phyloP scores from a whole-genome alignment of 345 rosid species.

The Raphanus raphanistrum region DNA sequence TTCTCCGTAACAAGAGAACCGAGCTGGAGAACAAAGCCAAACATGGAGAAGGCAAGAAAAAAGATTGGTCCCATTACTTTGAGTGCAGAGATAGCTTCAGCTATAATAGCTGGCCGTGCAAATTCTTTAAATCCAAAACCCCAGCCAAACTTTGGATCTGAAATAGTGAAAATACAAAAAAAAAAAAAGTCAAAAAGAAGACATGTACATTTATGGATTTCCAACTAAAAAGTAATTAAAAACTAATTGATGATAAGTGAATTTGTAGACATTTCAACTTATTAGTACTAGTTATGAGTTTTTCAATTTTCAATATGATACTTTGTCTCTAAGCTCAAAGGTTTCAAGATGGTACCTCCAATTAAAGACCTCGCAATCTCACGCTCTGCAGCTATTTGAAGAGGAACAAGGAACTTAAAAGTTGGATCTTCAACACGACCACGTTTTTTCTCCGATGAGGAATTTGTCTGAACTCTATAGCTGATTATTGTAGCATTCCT shows the following conservation, averaged over 20 bases:
- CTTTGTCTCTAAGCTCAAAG: not conserved
- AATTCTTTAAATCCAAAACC: constrained; percentile 72
- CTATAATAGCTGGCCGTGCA: constrained; percentile 61
- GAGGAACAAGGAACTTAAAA: constrained; percentile 78
- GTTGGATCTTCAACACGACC: constrained; percentile 75
- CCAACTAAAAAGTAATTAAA: not conserved
- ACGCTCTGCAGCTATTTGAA: constrained; percentile 89
- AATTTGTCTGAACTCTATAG: constrained; percentile 86
- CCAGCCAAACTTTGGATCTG: constrained; percentile 76
- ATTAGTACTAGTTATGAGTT: not conserved
- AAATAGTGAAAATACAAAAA: not conserved
- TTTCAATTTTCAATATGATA: not conserved
- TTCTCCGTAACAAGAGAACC: constrained; percentile 71
- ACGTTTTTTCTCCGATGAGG: constrained; percentile 48
- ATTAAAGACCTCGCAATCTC: constrained; percentile 81
- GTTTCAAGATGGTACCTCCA: constrained; percentile 51
- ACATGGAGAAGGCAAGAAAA: constrained; percentile 90
- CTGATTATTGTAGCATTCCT: constrained; percentile 56
- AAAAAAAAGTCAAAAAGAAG: not conserved
- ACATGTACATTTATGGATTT: not conserved
- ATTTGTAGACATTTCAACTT: too few relatives aligned
- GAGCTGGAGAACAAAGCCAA: constrained; percentile 81
- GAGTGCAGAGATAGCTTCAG: constrained; percentile 38
- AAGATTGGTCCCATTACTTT: constrained; percentile 57
- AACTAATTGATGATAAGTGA: not conserved